Percentiles rank a stretch among this genome's conserved stretches.
Evolutionary conservation across 306 rosid species (phyloP).

Genomic region (Pyrus pyrifolia): DNA sequence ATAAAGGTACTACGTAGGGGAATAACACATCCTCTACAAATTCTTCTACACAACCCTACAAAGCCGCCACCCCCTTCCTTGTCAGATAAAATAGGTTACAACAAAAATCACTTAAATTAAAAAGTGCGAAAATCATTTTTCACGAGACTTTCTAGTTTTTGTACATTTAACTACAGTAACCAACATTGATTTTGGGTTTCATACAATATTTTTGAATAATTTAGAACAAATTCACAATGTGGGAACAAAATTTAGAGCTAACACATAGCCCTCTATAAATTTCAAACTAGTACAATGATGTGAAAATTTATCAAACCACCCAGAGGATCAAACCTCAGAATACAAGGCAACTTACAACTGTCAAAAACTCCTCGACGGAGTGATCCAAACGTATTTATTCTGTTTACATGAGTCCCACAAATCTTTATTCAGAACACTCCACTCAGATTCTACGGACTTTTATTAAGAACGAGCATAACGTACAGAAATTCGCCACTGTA

Average conservation of each 20-base stretch:
- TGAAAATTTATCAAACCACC: background rate
- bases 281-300: background rate
- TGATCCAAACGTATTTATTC: conserved; percentile 49
- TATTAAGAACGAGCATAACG: conserved; percentile 49
- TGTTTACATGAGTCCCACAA: conserved; percentile 36
- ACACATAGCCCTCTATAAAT: background rate
- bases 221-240: background rate
- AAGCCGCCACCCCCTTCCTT: too few relatives aligned
- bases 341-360: conserved; percentile 26
- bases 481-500: conserved; percentile 74
- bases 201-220: background rate
- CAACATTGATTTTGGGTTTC: background rate
- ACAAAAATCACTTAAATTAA: too few relatives aligned
- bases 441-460: conserved; percentile 16
- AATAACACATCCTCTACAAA: too few relatives aligned
- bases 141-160: background rate
- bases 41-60: too few relatives aligned
- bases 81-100: too few relatives aligned
- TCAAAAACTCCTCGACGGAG: conserved; percentile 25
- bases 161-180: background rate
- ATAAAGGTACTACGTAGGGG: too few relatives aligned
- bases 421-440: conserved; percentile 55
- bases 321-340: conserved; percentile 27
- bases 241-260: background rate
- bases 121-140: background rate